Base-by-base conservation (phyloP, 768 basidiomycete genomes). In the Rhodosporidiobolus sp. region DNA sequence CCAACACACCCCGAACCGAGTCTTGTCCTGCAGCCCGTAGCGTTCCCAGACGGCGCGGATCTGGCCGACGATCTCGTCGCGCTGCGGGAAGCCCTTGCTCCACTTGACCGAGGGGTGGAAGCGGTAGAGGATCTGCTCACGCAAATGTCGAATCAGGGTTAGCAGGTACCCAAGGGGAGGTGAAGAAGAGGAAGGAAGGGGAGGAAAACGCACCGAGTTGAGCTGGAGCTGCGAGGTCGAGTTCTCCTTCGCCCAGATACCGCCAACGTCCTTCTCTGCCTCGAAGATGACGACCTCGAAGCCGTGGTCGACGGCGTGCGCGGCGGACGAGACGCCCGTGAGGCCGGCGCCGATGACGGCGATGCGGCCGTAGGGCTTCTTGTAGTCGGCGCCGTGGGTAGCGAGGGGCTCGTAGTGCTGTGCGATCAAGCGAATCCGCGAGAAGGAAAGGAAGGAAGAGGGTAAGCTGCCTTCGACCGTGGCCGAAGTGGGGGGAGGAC, bases 201-300 rank as follows among this genome's bases (percentile, higher is more conserved):
- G 14, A 43, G 38, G 14, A 43, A 43, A 7, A 43, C 38, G 38
- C 38, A 43, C 38, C 1, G 84, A 85, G 60, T 72, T 72, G 60
- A 72, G 65, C 61, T 77, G 86, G 0, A 86, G 80, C 11, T 83
- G 83, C 1, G 84, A 85, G 0, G 85, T 85, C n/a, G 78, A 80
- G 77, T 86, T 87, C 52, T 85, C 85, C 48, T 83, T 81, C 0
- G 84, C 80, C 86, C 86, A 86, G 43, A 86, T 85, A 0, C 85
- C 85, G 43, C 85, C 86, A n/a, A 83, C 72, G 12, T 30, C 35
- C 63, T 70, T 55, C n/a, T 65, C 68, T 9, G 32, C 59, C 28
- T 86, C 86, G 74, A 82, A 86, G 4, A 86, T 82, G 34, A 84
- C 83, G 19, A 86, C 85, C 45, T 86, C 85, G 69, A 86, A 86